Conservation (phyloP, 2,329 filamentous ascomycete species). For the Talaromyces sp. region DNA sequence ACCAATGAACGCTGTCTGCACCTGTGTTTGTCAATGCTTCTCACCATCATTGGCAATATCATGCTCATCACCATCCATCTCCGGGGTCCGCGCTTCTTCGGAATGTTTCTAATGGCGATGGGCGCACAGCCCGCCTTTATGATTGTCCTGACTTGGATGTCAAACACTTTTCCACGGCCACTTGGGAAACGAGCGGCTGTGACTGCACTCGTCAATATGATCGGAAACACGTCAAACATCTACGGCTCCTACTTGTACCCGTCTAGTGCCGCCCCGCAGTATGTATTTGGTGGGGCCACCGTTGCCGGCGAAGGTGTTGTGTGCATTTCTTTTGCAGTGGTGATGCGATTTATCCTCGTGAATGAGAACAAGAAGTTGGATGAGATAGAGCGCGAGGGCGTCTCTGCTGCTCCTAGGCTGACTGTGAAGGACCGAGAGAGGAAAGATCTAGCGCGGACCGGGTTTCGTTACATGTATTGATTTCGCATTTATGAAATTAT, state of each 20-base stretch:
- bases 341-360: not conserved
- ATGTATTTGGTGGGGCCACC: not conserved
- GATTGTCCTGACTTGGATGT: slow-evolving; percentile 33
- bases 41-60: slow-evolving; percentile 12
- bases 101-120: slow-evolving; percentile 17
- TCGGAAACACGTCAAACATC: slow-evolving; percentile 19
- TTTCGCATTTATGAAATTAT: not conserved
- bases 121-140: slow-evolving; percentile 23
- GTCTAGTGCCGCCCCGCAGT: not conserved
- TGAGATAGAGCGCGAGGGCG: not conserved
- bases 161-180: slow-evolving; percentile 30
- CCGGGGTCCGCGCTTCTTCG: slow-evolving; percentile 2
- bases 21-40: not conserved
- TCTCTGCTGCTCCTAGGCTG: not conserved
- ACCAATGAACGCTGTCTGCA: not conserved
- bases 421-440: not conserved
- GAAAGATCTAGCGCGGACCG: not conserved
- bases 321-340: not conserved
- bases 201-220: slow-evolving; percentile 32
- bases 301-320: not conserved
- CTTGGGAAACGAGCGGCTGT: slow-evolving; percentile 34
- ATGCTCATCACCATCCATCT: not conserved
- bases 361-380: not conserved
- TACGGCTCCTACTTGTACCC: not conserved
- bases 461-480: not conserved